phyloP scores from a whole-genome alignment of 768 basidiomycete species.

The Boletales sp. region DNA sequence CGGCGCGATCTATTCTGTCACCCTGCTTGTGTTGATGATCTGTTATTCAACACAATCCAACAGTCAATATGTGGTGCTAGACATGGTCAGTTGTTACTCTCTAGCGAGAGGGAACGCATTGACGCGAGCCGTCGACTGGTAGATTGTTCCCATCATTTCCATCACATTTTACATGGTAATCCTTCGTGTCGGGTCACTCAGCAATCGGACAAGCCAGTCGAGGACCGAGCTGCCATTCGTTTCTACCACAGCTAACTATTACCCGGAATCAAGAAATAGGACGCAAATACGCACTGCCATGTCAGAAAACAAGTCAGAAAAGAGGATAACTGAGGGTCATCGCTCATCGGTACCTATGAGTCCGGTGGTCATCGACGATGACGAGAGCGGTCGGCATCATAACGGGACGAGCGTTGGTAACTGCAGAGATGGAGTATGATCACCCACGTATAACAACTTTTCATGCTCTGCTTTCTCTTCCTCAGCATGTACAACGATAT shows the following conservation, averaged over 20 bases:
- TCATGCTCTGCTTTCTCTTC: too few species aligned
- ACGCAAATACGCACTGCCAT: neutral
- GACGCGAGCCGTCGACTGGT: neutral
- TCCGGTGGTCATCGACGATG: neutral
- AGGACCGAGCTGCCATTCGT: neutral
- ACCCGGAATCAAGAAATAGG: too few species aligned
- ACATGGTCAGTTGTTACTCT: conserved; percentile 6
- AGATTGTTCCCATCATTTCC: conserved; percentile 9
- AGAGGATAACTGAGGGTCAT: neutral
- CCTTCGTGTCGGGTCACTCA: conserved; percentile 1
- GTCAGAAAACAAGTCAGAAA: neutral
- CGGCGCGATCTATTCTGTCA: conserved; percentile 6
- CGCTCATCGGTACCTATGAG: neutral
- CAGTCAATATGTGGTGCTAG: conserved; percentile 8
- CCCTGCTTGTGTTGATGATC: conserved; percentile 2
- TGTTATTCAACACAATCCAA: neutral
- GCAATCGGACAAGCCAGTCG: neutral
- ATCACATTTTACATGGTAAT: conserved; percentile 15
- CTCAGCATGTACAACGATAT: neutral
- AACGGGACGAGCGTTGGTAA: neutral
- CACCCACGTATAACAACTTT: too few species aligned
- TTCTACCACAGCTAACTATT: too few species aligned
- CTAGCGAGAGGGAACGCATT: neutral
- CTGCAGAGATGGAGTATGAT: neutral
- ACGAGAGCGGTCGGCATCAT: neutral